Conservation (phyloP, 768 basidiomycete genomes). For the Russula sp. region DNA sequence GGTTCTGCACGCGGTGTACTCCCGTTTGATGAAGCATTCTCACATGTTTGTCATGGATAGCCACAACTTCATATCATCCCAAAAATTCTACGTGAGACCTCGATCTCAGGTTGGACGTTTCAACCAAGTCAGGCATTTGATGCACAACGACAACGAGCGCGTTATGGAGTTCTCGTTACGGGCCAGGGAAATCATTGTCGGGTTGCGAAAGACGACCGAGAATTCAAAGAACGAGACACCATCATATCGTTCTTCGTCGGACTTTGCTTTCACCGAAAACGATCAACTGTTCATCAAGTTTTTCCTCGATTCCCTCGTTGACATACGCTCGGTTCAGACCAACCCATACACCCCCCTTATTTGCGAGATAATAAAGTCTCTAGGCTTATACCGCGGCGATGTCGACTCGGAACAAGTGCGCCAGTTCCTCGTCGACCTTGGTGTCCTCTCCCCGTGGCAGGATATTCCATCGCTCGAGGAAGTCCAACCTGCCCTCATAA, state of each 20-base stretch:
- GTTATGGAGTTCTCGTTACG: constrained; percentile 52
- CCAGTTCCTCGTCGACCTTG: constrained; percentile 62
- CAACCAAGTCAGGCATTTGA: constrained; percentile 48
- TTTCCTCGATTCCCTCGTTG: constrained; percentile 52
- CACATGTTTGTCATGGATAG: constrained; percentile 52
- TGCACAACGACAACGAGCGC: constrained; percentile 40
- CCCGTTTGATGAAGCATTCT: constrained; percentile 55
- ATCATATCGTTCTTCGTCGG: constrained; percentile 34
- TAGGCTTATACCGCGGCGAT: constrained; percentile 41
- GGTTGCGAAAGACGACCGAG: constrained; percentile 5
- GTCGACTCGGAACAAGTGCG: constrained; percentile 42
- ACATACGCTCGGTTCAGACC: constrained; percentile 47
- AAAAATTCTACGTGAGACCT: constrained; percentile 64
- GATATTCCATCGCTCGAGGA: constrained; percentile 41
- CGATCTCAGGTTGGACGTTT: constrained; percentile 52
- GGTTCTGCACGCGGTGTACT: constrained; percentile 55
- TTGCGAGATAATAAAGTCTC: constrained; percentile 55
- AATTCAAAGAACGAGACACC: constrained; percentile 30
- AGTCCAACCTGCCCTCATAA: constrained; percentile 1
- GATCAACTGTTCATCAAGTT: constrained; percentile 61
- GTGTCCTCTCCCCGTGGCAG: constrained; percentile 80
- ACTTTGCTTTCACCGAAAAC: constrained; percentile 46
- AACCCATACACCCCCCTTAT: constrained; percentile 59
- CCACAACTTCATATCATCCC: constrained; percentile 45
- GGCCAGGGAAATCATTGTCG: constrained; percentile 44